Evolutionary conservation across 1,284 basidiomycete genomes (phyloP), one percentile per base, ranked within the genome.

Genomic region (Irpex lacteus): DNA sequence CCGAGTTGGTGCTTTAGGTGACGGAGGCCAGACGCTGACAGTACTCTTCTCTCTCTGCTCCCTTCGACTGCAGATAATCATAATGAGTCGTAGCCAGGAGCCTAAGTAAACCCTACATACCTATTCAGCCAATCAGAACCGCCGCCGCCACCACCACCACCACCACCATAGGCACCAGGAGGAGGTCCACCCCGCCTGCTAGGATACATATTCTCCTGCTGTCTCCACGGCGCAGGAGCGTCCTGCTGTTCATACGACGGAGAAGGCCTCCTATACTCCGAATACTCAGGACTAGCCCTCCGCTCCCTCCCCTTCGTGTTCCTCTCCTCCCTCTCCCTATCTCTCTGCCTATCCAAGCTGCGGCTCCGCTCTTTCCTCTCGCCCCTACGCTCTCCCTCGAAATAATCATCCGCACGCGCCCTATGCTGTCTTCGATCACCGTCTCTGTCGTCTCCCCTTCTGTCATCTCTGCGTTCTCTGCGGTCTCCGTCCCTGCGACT

Each of bases 21-120:
- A 96, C 1, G 86, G 77, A 0, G 95, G 95, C 95, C 95, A 98
- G 59, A 96, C 83, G 67, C 85, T 85, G 1, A 91, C 74, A 4
- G 82, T 82, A 9, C 79, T 87, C 2, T 73, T 80, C 66, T 91
- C 89, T 60, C 95, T 81, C 73, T 95, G 87, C 63, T 82, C 74
- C 60, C 93, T 82, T 26, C 95, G 94, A 70, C 95, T 96, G 63
- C 26, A 69, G 4, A 5, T 3, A 36, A 61, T 19, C 11, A n/a
- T 4, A n/a, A 11, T 9, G 47, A 62, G 19, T 60, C 60, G 59
- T 6, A 60, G 2, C 21, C 21, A 32, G 54, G 34, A 44, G 11
- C 15, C 21, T 5, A 37, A 13, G 62, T 8, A 0, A 9, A 56
- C 9, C n/a, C 44, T 13, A 60, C 79, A 60, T 67, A 87, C 87